These are phyloP conservation scores for Podila minutissima DNA, from an alignment of 192 early-diverging fungal species.

Conservation along the genomic window DNA sequence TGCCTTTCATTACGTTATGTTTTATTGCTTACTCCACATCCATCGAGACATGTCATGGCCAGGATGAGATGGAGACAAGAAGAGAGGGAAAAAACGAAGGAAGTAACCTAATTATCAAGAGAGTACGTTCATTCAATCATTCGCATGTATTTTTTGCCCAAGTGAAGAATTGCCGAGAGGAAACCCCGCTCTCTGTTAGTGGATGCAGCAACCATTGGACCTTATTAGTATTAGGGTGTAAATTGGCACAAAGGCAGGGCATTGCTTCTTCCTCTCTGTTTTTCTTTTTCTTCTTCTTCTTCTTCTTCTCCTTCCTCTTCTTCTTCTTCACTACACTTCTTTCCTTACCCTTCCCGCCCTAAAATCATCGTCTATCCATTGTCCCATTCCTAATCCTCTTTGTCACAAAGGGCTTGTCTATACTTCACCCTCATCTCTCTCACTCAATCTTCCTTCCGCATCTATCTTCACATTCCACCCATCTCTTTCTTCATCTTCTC, in stretches of 20 bases:
- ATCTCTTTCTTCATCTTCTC: no score
- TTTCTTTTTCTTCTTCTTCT: conserved; percentile 1
- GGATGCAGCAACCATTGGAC: background rate
- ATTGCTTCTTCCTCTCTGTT: background rate
- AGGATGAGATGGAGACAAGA: background rate
- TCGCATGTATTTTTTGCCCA: conserved; percentile 8
- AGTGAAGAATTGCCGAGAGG: background rate
- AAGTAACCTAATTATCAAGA: background rate
- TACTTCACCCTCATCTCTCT: background rate
- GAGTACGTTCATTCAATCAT: background rate
- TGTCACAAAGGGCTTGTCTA: background rate
- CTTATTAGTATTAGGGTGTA: background rate
- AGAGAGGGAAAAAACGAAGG: background rate
- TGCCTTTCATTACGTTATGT: no score
- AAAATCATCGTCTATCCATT: background rate
- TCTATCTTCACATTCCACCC: background rate
- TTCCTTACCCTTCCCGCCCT: background rate
- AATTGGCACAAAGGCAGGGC: background rate
- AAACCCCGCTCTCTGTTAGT: background rate
- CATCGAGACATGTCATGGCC: no score
- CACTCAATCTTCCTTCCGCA: background rate
- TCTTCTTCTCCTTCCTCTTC: background rate
- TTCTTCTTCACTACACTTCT: conserved; percentile 5
- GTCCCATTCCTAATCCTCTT: background rate
- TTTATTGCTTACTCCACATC: no score